Percentiles rank a stretch among this genome's conserved stretches.
Conservation (phyloP, 2,329 filamentous ascomycete species). For the Ambrosiella cleistominuta region DNA sequence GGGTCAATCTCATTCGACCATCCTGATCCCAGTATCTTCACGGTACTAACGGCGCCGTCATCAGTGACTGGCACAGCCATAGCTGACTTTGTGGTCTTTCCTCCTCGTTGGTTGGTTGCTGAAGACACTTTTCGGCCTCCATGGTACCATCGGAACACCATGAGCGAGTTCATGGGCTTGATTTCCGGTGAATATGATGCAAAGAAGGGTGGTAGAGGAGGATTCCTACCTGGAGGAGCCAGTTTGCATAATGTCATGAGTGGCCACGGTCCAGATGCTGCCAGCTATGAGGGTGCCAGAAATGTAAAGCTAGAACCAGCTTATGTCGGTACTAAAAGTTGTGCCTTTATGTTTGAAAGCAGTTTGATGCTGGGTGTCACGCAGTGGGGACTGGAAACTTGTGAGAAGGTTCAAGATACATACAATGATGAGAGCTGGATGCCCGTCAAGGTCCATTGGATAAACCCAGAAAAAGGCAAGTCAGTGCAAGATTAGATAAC, state of each 20-base stretch:
- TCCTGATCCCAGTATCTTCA: constrained; percentile 64
- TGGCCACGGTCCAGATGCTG: constrained; percentile 44
- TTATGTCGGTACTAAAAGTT: constrained; percentile 42
- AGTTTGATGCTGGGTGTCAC: constrained; percentile 55
- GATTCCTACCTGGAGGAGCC: constrained; percentile 42
- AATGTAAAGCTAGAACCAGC: constrained; percentile 35
- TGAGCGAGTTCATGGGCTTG: constrained; percentile 47
- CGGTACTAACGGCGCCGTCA: constrained; percentile 48
- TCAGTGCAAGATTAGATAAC: not conserved
- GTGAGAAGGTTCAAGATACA: constrained; percentile 39
- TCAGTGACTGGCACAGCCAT: constrained; percentile 43
- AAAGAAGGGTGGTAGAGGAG: constrained; percentile 34
- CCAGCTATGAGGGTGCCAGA: constrained; percentile 37
- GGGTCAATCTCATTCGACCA: constrained; percentile 60
- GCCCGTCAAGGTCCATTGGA: constrained; percentile 46
- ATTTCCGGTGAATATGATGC: constrained; percentile 44
- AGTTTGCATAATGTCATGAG: constrained; percentile 56
- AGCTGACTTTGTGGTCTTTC: constrained; percentile 57
- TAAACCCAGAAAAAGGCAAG: constrained; percentile 21
- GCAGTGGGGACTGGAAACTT: constrained; percentile 48
- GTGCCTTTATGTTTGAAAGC: constrained; percentile 54
- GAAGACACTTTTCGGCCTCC: constrained; percentile 55
- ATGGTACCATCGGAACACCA: constrained; percentile 55
- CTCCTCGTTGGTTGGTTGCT: constrained; percentile 51
- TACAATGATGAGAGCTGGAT: constrained; percentile 76